phyloP scores from a whole-genome alignment of 2,329 filamentous ascomycete species.

The Penicillium sp. region DNA sequence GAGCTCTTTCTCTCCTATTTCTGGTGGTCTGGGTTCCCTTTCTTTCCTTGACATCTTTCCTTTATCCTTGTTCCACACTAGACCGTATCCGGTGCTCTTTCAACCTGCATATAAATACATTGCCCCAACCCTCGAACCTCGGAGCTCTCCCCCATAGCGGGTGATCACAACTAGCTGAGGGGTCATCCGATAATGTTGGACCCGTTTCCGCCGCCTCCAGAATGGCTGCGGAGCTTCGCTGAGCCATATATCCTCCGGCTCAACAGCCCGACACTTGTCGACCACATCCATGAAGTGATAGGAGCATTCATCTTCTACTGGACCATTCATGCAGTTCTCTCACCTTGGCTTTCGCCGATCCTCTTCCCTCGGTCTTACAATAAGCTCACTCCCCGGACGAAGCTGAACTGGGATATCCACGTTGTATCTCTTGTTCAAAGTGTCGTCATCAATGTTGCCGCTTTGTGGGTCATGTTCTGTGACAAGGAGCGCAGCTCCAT shows the following conservation, averaged over 20 bases:
- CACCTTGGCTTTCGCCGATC: slow-evolving; percentile 52
- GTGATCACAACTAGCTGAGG: slow-evolving; percentile 16
- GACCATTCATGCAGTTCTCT: slow-evolving; percentile 51
- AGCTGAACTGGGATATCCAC: slow-evolving; percentile 65
- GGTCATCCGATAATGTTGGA: slow-evolving; percentile 40
- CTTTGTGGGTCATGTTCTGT: slow-evolving; percentile 55
- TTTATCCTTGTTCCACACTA: slow-evolving; percentile 13
- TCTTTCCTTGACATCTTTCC: slow-evolving; percentile 12
- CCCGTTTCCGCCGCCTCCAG: slow-evolving; percentile 48
- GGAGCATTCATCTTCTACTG: slow-evolving; percentile 56
- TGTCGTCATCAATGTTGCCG: slow-evolving; percentile 52
- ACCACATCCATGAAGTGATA: slow-evolving; percentile 61
- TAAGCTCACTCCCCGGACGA: slow-evolving; percentile 53
- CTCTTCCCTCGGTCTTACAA: slow-evolving; percentile 56
- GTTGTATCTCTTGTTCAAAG: slow-evolving; percentile 61
- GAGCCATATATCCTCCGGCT: slow-evolving; percentile 52
- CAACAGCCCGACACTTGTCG: slow-evolving; percentile 53
- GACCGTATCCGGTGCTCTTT: slow-evolving; percentile 7
- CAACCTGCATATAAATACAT: slow-evolving; percentile 9
- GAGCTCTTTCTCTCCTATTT: slow-evolving; percentile 4
- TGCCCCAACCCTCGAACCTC: slow-evolving; percentile 7
- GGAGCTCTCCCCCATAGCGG: slow-evolving; percentile 19
- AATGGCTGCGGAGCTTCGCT: slow-evolving; percentile 47
- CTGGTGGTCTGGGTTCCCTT: not conserved
- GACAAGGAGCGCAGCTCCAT: slow-evolving; percentile 56